Percentiles rank a stretch among this genome's conserved stretches.
These are phyloP conservation scores for Thalassiosira mediterranea DNA, from an alignment of 352 stramenopile genomes.

Conservation along the genomic window DNA sequence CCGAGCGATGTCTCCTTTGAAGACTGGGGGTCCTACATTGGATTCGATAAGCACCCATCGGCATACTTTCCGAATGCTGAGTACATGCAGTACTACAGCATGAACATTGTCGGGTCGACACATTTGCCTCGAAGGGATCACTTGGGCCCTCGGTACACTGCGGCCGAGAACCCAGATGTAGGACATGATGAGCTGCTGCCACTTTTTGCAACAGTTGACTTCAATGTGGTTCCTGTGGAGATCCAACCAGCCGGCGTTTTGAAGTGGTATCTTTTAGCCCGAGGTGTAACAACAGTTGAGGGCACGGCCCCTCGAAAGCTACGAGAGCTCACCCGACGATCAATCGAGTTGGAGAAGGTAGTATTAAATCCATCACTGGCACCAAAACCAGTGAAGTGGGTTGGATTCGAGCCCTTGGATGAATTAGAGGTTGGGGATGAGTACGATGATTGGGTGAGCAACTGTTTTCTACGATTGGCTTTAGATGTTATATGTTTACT, in stretches of 20 bases:
- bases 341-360: not conserved
- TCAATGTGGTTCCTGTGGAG: not conserved
- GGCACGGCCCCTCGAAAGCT: not conserved
- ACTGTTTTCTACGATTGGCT: too few species aligned
- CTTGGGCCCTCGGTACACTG: not conserved
- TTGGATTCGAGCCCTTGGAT: constrained; percentile 16
- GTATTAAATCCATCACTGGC: constrained; percentile 6
- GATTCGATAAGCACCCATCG: constrained; percentile 8
- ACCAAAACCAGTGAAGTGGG: constrained; percentile 15
- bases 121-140: not conserved
- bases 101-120: not conserved
- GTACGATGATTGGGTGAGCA: constrained; percentile 20
- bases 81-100: not conserved
- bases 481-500: too few species aligned
- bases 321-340: not conserved
- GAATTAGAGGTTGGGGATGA: constrained; percentile 11
- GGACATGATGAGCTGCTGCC: not conserved
- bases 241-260: constrained; percentile 8
- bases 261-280: constrained; percentile 3
- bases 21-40: constrained; percentile 6
- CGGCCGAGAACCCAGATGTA: not conserved
- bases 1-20: not conserved
- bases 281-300: not conserved
- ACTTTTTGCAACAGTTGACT: not conserved
- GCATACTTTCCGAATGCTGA: constrained; percentile 3